phyloP scores from a whole-genome alignment of 1,284 basidiomycete genomes.

The Lentinus polychrous region DNA sequence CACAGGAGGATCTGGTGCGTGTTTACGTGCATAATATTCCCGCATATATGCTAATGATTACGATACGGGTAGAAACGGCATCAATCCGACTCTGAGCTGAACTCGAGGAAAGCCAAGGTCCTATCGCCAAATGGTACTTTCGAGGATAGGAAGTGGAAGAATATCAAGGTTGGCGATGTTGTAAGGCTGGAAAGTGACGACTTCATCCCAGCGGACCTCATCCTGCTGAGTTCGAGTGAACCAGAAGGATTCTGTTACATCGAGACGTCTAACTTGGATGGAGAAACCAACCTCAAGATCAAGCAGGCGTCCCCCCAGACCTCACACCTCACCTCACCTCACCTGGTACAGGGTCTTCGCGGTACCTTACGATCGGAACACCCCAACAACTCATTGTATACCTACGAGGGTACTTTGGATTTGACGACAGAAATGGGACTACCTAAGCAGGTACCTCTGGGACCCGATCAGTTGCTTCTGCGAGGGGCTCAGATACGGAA shows the following conservation, averaged over 20 bases:
- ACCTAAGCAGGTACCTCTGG: constrained; percentile 81
- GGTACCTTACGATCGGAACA: constrained; percentile 91
- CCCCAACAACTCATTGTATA: constrained; percentile 97
- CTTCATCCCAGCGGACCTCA: constrained; percentile 94
- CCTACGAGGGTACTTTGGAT: constrained; percentile 84
- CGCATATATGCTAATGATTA: not conserved
- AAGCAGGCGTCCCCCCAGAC: constrained; percentile 92
- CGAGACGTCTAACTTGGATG: constrained; percentile 96
- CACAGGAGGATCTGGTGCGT: constrained; percentile 83
- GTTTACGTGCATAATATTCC: constrained; percentile 16
- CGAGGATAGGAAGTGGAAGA: constrained; percentile 78
- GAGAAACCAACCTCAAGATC: constrained; percentile 98
- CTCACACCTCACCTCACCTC: constrained; percentile 70
- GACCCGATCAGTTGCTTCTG: constrained; percentile 91
- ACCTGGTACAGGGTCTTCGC: constrained; percentile 65
- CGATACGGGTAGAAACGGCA: constrained; percentile 74
- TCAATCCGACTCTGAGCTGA: constrained; percentile 90
- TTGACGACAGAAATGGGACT: constrained; percentile 50
- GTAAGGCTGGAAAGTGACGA: constrained; percentile 88
- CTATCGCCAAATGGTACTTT: constrained; percentile 67
- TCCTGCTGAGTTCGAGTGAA: constrained; percentile 86
- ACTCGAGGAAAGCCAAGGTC: constrained; percentile 77
- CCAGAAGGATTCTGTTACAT: constrained; percentile 97
- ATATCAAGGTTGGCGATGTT: constrained; percentile 88
- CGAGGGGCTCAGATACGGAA: constrained; percentile 96